Conservation (phyloP, 179 eudicot genomes). For the Spergularia azorica region DNA sequence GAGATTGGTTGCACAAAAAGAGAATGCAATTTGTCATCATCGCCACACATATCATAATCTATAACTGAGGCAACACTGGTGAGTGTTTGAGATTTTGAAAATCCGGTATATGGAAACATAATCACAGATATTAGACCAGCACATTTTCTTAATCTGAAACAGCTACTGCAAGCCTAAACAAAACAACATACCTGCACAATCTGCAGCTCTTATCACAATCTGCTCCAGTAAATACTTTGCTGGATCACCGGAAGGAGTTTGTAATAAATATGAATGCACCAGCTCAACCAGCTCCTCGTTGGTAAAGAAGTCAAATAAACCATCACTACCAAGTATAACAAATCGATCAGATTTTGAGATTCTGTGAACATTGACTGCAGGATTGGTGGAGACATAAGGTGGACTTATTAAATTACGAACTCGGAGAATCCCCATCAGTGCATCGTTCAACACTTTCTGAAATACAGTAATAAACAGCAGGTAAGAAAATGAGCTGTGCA, state of each 20-base stretch:
- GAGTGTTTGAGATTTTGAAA: neutral
- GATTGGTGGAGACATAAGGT: slow-evolving; percentile 72
- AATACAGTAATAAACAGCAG: slow-evolving; percentile 16
- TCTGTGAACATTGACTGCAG: slow-evolving; percentile 64
- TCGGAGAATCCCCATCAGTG: slow-evolving; percentile 94
- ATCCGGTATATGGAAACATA: neutral
- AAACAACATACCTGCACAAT: slow-evolving; percentile 63
- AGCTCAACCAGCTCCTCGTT: slow-evolving; percentile 74
- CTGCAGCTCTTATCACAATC: slow-evolving; percentile 81
- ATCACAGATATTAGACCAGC: neutral
- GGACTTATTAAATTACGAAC: slow-evolving; percentile 83
- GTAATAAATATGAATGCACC: slow-evolving; percentile 55
- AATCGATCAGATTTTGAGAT: slow-evolving; percentile 74
- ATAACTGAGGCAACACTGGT: neutral
- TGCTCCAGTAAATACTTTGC: slow-evolving; percentile 82
- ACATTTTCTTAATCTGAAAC: neutral
- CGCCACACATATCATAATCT: neutral
- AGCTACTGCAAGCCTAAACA: neutral
- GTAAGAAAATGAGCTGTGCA: neutral
- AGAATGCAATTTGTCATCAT: too few species aligned
- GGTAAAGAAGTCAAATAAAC: slow-evolving; percentile 89
- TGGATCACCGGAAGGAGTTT: slow-evolving; percentile 79
- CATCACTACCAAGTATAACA: slow-evolving; percentile 90
- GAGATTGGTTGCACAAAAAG: too few species aligned
- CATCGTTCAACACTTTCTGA: slow-evolving; percentile 87